Percentiles rank a stretch among this genome's conserved stretches.
phyloP scores from a whole-genome alignment of 306 rosid genomes.

The Ochetophila trinervis region DNA sequence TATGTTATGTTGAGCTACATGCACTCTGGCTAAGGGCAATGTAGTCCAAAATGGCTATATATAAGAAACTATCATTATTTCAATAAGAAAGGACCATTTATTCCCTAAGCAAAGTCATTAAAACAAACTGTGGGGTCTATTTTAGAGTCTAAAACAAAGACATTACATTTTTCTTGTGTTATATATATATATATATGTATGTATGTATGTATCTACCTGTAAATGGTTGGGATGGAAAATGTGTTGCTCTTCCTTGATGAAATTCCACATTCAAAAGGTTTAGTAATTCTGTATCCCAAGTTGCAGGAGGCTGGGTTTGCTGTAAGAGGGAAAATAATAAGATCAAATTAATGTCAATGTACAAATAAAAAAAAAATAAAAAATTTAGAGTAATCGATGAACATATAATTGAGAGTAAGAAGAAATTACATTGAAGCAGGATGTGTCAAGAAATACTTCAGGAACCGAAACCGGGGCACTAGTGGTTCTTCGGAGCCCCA shows the following conservation, averaged over 20 bases:
- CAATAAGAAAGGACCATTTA: conserved; percentile 20
- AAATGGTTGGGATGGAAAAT: conserved; percentile 59
- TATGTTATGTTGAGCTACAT: too few relatives aligned
- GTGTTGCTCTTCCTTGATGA: conserved; percentile 47
- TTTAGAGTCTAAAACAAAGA: too few relatives aligned
- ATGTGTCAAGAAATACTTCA: conserved; percentile 57
- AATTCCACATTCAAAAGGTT: conserved; percentile 45
- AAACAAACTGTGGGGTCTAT: conserved; percentile 25
- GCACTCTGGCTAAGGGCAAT: too few relatives aligned
- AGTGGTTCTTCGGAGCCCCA: conserved; percentile 49
- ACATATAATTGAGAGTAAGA: not conserved
- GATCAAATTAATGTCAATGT: conserved; percentile 2
- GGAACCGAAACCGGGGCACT: conserved; percentile 58
- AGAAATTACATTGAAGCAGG: conserved; percentile 60
- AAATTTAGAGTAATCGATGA: not conserved
- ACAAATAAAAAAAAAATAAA: not conserved
- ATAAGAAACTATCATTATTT: too few relatives aligned
- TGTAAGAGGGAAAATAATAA: conserved; percentile 21
- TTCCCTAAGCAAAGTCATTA: conserved; percentile 29
- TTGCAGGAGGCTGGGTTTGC: conserved; percentile 53
- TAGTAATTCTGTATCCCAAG: conserved; percentile 65
- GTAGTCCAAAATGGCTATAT: too few relatives aligned
- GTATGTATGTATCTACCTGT: conserved; percentile 44
- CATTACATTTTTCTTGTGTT: too few relatives aligned
- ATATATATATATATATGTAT: too few relatives aligned